Percentiles rank a stretch among this genome's conserved stretches.
Conservation (phyloP, 2,329 filamentous ascomycete genomes). For the Aspergillus pseudoviridinutans region DNA sequence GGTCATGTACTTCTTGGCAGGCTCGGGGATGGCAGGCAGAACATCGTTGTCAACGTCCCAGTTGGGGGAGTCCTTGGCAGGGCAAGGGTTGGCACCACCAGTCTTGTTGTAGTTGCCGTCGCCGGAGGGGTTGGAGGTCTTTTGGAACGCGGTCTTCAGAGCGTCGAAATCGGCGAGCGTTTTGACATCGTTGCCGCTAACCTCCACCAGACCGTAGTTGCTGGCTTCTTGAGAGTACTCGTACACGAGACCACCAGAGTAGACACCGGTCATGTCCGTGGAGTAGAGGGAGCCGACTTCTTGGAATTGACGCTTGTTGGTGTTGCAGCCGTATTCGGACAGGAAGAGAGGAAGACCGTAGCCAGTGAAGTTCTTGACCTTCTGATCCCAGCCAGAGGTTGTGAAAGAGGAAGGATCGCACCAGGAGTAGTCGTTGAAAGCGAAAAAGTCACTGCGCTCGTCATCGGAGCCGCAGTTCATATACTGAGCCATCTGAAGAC, state of each 20-base stretch:
- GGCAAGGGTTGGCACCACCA: slow-evolving; percentile 53
- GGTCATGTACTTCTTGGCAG: slow-evolving; percentile 54
- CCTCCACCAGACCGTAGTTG: slow-evolving; percentile 73
- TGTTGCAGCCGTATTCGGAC: slow-evolving; percentile 89
- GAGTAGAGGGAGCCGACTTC: slow-evolving; percentile 79
- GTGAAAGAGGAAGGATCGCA: slow-evolving; percentile 75
- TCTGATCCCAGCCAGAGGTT: slow-evolving; percentile 75
- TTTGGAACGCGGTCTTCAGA: slow-evolving; percentile 49
- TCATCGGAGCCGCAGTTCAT: slow-evolving; percentile 90
- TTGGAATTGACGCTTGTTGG: slow-evolving; percentile 73
- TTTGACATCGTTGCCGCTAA: slow-evolving; percentile 53
- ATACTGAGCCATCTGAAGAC: slow-evolving; percentile 80
- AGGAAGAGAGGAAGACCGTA: slow-evolving; percentile 91
- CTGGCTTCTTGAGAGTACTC: slow-evolving; percentile 86
- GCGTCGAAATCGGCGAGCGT: slow-evolving; percentile 61
- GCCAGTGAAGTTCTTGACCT: slow-evolving; percentile 81
- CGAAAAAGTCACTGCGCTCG: slow-evolving; percentile 80
- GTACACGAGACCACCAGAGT: slow-evolving; percentile 94
- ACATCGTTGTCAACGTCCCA: slow-evolving; percentile 54
- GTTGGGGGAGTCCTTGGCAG: slow-evolving; percentile 46
- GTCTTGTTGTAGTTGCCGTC: slow-evolving; percentile 58
- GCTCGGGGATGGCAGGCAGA: slow-evolving; percentile 55
- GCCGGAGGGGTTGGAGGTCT: slow-evolving; percentile 50
- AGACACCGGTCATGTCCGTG: slow-evolving; percentile 77
- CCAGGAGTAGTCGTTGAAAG: slow-evolving; percentile 79